Conservation (phyloP, 2,329 filamentous ascomycete species). For the Hymenotorrendiella dingleyae region DNA sequence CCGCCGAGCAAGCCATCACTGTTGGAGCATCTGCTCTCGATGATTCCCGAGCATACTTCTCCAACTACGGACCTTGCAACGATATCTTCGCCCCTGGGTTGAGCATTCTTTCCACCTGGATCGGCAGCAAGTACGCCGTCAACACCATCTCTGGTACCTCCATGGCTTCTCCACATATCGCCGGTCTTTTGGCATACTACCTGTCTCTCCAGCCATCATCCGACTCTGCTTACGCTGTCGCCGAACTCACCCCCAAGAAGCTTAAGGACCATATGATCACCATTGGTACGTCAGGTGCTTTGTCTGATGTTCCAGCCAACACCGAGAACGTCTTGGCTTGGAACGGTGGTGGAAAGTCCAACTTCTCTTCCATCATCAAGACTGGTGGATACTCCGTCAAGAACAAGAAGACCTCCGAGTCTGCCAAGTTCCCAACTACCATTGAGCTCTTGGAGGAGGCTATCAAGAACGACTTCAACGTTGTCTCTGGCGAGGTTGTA, state of each 20-base stretch:
- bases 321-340: slow-evolving; percentile 95
- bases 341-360: slow-evolving; percentile 93
- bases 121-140: slow-evolving; percentile 88
- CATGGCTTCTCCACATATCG: slow-evolving; percentile 97
- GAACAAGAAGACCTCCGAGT: slow-evolving; percentile 34
- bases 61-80: slow-evolving; percentile 99
- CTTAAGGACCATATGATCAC: slow-evolving; percentile 84
- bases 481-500: slow-evolving; percentile 51
- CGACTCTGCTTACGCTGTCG: slow-evolving; percentile 88
- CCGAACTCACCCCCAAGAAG: slow-evolving; percentile 84
- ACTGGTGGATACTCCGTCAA: slow-evolving; percentile 64
- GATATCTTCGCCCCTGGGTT: slow-evolving; percentile 98
- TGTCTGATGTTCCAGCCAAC: slow-evolving; percentile 75
- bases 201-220: slow-evolving; percentile 87
- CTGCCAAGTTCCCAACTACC: slow-evolving; percentile 42
- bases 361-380: slow-evolving; percentile 79
- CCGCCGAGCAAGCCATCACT: slow-evolving; percentile 85
- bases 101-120: slow-evolving; percentile 98
- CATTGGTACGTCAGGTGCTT: slow-evolving; percentile 71
- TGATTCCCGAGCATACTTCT: slow-evolving; percentile 98
- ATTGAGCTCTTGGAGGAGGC: slow-evolving; percentile 56
- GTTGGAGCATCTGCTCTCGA: slow-evolving; percentile 91
- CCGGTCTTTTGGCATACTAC: slow-evolving; percentile 94
- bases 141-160: slow-evolving; percentile 99
- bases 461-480: slow-evolving; percentile 50